Base-by-base conservation (phyloP, 108 stramenopile genomes). In the Chaetoceros muelleri region DNA sequence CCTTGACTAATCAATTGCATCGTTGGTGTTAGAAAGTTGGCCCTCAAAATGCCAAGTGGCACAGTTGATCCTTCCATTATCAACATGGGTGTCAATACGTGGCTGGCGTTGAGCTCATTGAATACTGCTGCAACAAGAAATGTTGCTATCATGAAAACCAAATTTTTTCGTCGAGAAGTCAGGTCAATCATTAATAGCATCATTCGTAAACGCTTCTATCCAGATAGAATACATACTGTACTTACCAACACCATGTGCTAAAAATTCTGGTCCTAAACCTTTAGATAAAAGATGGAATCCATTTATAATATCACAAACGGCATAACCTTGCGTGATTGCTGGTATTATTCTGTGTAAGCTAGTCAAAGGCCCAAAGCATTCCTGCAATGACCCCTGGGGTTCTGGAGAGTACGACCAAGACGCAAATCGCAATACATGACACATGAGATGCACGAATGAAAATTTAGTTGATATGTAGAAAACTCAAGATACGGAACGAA, bases 261-360 rank as follows among this genome's bases (percentile, higher is more conserved):
- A 13, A 40, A 40, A 40, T 40, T 40, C 34, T 40, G 13, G 13
- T 13, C 34, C 34, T 13, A 40, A 40, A 10, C 34, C 34, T 13
- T 40, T 40, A 10, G 34, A 40, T 27, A 72, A 69, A 22, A 72
- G 25, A 26, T 24, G 24, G 0, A 74, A 48, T 23, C 75, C 82
- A 30, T 83, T 75, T 1, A 69, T 10, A 26, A 83, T 47, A 60
- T 83, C 82, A 53, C 76, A 75, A 8, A 79, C 1, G 0, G 70
- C 66, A 60, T 71, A 83, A 60, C 82, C 82, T 64, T 74, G 61
- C 8, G 75, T 76, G 46, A 79, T 67, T 0, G 82, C 78, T 2
- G 82, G 78, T 23, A 77, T 40, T 13, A 83, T 63, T 2, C 77
- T 69, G 66, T 83, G 82, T 31, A 83, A 48, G 19, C 62, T 71